Evolutionary conservation across 208 protist species (phyloP), one percentile per base, ranked within the genome.

Genomic region (Crithidia acanthocephali): DNA sequence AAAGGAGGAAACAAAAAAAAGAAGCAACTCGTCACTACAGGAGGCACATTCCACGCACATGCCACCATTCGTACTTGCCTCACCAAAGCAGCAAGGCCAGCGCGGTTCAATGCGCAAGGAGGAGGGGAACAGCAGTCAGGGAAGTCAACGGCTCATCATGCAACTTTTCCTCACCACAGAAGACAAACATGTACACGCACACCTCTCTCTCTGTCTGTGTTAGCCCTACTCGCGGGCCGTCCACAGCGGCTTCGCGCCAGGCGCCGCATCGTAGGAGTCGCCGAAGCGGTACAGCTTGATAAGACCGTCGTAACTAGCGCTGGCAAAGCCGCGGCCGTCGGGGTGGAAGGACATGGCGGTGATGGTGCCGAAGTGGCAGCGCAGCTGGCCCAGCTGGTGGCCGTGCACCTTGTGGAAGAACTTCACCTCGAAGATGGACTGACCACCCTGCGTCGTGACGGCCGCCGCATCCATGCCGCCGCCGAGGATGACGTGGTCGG

Each of bases 281-380:
- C 98, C 97, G 58, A 99, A 98, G 74, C 92, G 82, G 85, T 98
- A 95, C 44, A 99, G 71, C 68, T 98, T 97, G 20, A 99, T 88
- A 55, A 97, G 97, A 72, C 98, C 98, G 72, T 99, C 98, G 83
- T 98, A 96, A 74, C 87, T 92, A 35, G 95, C 98, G 75, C 85
- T 95, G 56, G 93, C 87, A 62, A 97, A 99, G 40, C 92, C 87
- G 63, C 80, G 86, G 45, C 98, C 98, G 79, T 99, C 92, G 25
- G 98, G 98, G 78, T 95, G 88, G 80, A 99, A 99, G 33, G 83
- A 81, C 59, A 99, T 80, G 52, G 98, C 94, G 73, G 98, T 99
- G 83, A 99, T 98, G 22, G 99, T 99, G 94, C 99, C 99, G 81
- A 99, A 99, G 76, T 99, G 99, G 79, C 98, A 98, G 59, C 84